Percentiles rank a stretch among this genome's conserved stretches.
Evolutionary conservation across 2,329 filamentous ascomycete species (phyloP).

Genomic region (Helicocarpus griseus): DNA sequence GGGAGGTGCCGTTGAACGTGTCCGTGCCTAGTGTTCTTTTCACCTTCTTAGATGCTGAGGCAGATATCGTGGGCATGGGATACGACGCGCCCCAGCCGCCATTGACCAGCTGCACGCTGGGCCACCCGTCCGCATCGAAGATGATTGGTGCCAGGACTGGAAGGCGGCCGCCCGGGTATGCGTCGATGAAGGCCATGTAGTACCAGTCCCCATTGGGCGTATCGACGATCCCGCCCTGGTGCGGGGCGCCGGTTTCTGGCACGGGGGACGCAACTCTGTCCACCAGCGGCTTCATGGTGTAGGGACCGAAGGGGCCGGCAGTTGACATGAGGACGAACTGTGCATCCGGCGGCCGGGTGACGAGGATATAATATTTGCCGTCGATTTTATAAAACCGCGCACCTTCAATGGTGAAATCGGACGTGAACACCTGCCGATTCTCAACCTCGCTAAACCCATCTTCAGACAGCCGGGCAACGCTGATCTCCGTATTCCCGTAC

Average conservation of each 20-base stretch:
- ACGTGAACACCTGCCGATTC: slow-evolving; percentile 37
- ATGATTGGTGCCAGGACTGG: slow-evolving; percentile 48
- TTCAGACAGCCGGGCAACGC: slow-evolving; percentile 41
- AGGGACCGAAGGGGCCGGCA: slow-evolving; percentile 43
- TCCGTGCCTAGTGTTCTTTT: slow-evolving; percentile 34
- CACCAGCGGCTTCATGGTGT: slow-evolving; percentile 37
- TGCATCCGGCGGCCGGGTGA: slow-evolving; percentile 36
- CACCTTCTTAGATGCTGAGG: slow-evolving; percentile 14
- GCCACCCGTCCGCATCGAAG: slow-evolving; percentile 46
- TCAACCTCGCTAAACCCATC: slow-evolving; percentile 41
- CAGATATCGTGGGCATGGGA: slow-evolving; percentile 19
- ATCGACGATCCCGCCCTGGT: slow-evolving; percentile 49
- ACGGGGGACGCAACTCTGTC: slow-evolving; percentile 37
- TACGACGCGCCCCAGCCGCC: slow-evolving; percentile 43
- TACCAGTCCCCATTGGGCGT: slow-evolving; percentile 47
- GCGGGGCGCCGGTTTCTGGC: slow-evolving; percentile 35
- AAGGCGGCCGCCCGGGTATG: slow-evolving; percentile 48
- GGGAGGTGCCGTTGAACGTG: slow-evolving; percentile 32
- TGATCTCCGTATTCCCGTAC: slow-evolving; percentile 42
- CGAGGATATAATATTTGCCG: slow-evolving; percentile 47
- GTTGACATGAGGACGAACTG: slow-evolving; percentile 43
- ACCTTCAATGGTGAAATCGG: slow-evolving; percentile 38
- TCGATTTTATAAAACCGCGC: slow-evolving; percentile 49
- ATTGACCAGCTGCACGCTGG: slow-evolving; percentile 33
- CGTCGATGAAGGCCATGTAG: slow-evolving; percentile 48